Conservation (phyloP, 176 grass and related monocot genomes). For the Oryza coarctata region DNA sequence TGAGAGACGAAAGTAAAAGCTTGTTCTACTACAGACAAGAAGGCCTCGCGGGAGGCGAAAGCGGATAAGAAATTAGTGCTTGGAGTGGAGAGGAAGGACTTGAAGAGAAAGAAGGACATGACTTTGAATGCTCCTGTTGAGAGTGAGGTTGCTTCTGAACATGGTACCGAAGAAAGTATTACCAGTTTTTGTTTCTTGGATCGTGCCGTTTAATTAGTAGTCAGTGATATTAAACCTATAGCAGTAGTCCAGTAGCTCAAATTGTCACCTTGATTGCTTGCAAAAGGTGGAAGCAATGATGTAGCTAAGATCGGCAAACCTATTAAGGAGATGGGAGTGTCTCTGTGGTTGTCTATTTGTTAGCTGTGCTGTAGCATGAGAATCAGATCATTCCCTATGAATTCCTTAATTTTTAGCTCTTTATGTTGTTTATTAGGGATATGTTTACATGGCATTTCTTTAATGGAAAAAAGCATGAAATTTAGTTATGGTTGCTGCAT, state of each 20-base stretch:
- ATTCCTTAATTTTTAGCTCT: neutral
- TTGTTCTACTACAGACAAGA: constrained; percentile 49
- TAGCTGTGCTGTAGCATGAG: neutral
- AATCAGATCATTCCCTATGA: neutral
- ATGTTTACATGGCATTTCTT: neutral
- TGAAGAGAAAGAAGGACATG: constrained; percentile 65
- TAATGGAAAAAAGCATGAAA: neutral
- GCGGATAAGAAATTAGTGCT: constrained; percentile 47
- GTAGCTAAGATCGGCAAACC: neutral
- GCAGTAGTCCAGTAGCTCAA: neutral
- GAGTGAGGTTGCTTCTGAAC: constrained; percentile 7
- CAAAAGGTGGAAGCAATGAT: neutral
- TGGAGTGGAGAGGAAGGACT: constrained; percentile 57
- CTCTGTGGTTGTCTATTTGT: neutral
- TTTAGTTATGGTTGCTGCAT: neutral
- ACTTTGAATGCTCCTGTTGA: constrained; percentile 18
- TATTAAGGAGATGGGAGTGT: neutral
- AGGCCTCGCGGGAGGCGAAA: constrained; percentile 37
- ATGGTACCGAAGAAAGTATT: constrained; percentile 28
- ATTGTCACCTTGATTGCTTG: neutral
- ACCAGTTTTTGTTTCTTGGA: neutral
- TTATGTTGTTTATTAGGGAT: neutral
- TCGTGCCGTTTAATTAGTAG: neutral
- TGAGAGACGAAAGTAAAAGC: neutral
- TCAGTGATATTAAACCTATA: neutral